Conservation (phyloP, 1,284 basidiomycete genomes). For the Leucoagaricus sp. region DNA sequence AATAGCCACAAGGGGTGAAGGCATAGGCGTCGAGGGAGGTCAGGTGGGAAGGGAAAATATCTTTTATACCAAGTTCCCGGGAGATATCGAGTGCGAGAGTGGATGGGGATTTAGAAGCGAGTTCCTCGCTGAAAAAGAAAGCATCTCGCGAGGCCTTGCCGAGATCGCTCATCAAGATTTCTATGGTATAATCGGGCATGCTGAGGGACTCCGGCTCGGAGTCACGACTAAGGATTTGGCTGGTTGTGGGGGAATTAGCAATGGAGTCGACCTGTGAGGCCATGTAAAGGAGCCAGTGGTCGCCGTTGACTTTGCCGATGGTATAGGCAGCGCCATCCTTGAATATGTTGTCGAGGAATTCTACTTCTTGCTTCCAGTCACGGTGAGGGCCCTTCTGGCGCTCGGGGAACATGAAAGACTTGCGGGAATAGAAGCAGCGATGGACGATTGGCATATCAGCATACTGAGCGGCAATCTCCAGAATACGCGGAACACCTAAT, state of each 20-base stretch:
- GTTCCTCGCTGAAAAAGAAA: slow-evolving; percentile 70
- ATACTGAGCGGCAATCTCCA: slow-evolving; percentile 83
- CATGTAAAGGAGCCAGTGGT: slow-evolving; percentile 98
- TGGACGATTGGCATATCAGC: slow-evolving; percentile 78
- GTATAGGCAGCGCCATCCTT: slow-evolving; percentile 91
- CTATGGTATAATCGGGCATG: slow-evolving; percentile 86
- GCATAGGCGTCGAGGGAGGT: slow-evolving; percentile 92
- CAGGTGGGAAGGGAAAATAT: slow-evolving; percentile 77
- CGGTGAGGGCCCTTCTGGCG: slow-evolving; percentile 92
- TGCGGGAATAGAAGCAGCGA: slow-evolving; percentile 96
- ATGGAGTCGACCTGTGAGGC: slow-evolving; percentile 57
- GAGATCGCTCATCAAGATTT: slow-evolving; percentile 98
- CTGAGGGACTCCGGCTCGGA: slow-evolving; percentile 20
- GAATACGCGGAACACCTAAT: slow-evolving; percentile 89
- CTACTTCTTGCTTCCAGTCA: slow-evolving; percentile 94
- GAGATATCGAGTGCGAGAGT: slow-evolving; percentile 72
- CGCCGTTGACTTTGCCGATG: slow-evolving; percentile 96
- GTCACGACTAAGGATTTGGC: slow-evolving; percentile 23
- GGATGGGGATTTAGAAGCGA: slow-evolving; percentile 43
- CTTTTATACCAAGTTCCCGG: slow-evolving; percentile 76
- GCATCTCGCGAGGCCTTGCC: slow-evolving; percentile 71
- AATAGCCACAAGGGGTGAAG: slow-evolving; percentile 97
- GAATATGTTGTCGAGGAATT: slow-evolving; percentile 90
- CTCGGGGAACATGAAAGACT: slow-evolving; percentile 99
- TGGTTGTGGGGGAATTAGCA: slow-evolving; percentile 28